Evolutionary conservation across 805 yeast species (phyloP).

Genomic region (Debaryomyces tyrocola): DNA sequence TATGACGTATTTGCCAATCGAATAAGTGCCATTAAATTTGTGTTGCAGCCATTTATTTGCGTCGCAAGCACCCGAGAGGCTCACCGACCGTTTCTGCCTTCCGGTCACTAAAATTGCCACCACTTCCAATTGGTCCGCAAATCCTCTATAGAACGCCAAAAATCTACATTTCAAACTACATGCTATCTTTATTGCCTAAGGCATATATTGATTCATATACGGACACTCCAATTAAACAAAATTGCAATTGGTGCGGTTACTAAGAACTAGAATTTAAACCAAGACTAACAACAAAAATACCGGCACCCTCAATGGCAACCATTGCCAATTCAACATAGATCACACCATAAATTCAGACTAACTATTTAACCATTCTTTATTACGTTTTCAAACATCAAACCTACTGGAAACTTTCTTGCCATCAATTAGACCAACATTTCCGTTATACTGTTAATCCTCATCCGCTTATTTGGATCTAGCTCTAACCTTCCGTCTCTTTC

Average conservation of each 20-base stretch:
- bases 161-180: background rate
- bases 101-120: background rate
- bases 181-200: background rate
- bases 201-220: conserved; percentile 10
- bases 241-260: conserved; percentile 1
- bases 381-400: background rate
- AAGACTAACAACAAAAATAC: background rate
- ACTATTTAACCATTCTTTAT: background rate
- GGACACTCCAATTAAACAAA: conserved; percentile 10
- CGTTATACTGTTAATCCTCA: conserved; percentile 8
- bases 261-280: background rate
- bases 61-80: background rate
- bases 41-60: conserved; percentile 17
- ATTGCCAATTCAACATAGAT: background rate
- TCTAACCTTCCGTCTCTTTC: conserved; percentile 99
- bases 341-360: background rate
- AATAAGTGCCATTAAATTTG: conserved; percentile 5
- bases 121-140: background rate
- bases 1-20: too few relatives aligned
- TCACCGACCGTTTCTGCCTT: background rate
- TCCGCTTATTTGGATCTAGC: conserved; percentile 97
- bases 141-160: background rate
- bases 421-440: background rate
- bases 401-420: background rate
- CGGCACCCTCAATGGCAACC: background rate